Conservation (phyloP, 1,139 yeast genomes). For the Sugiyamaella sp. region DNA sequence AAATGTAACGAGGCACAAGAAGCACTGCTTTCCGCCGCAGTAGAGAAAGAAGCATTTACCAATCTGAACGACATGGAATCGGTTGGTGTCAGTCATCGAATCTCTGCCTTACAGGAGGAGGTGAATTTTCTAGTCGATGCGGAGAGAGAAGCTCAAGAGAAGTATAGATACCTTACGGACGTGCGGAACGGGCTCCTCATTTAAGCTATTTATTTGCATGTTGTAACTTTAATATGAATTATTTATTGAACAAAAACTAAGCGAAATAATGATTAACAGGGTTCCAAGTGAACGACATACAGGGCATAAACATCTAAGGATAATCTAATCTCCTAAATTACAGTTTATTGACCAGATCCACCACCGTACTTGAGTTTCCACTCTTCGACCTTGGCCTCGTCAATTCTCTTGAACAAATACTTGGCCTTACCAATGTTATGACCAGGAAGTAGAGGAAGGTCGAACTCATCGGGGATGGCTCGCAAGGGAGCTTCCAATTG, state of each 20-base stretch:
- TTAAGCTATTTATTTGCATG: slow-evolving; percentile 3
- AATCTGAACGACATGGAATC: slow-evolving; percentile 42
- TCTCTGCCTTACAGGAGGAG: slow-evolving; percentile 44
- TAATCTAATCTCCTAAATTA: background rate
- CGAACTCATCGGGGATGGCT: slow-evolving; percentile 75
- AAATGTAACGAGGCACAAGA: slow-evolving; percentile 37
- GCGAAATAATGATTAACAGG: too few relatives aligned
- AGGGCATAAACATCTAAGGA: background rate
- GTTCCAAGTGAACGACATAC: too few relatives aligned
- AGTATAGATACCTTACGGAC: slow-evolving; percentile 15
- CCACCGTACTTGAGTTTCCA: slow-evolving; percentile 90
- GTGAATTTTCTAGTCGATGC: slow-evolving; percentile 48
- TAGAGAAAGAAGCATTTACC: slow-evolving; percentile 36
- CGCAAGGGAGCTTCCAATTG: slow-evolving; percentile 84
- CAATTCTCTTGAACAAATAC: slow-evolving; percentile 89
- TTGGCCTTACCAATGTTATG: slow-evolving; percentile 92
- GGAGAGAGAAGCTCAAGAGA: slow-evolving; percentile 45
- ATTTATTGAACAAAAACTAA: too few relatives aligned
- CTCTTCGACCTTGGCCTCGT: slow-evolving; percentile 80
- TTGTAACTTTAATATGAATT: background rate
- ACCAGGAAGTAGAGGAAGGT: slow-evolving; percentile 68
- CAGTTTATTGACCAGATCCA: slow-evolving; percentile 17
- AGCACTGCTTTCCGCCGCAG: slow-evolving; percentile 39
- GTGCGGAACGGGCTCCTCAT: slow-evolving; percentile 10
- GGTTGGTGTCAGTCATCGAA: slow-evolving; percentile 40